Evolutionary conservation across 148 eudicot species (phyloP), one percentile per base, ranked within the genome.

Genomic region (Pharnaceum exiguum): DNA sequence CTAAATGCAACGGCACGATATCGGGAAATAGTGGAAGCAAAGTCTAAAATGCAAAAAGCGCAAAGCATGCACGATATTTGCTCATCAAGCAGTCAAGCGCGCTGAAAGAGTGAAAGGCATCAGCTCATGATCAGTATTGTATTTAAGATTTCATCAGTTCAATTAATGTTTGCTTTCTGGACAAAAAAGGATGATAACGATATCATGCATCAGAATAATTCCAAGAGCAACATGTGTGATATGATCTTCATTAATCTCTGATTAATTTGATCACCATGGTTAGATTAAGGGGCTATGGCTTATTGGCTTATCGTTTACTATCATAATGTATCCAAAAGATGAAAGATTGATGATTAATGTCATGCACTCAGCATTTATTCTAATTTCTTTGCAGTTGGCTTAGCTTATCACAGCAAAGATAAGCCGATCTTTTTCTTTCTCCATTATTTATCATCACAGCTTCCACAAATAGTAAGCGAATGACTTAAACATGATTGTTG

Each of bases 161-260:
- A 43, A 28, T 40, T 2, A 48, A n/a, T n/a, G n/a, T n/a, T 38
- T 32, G 35, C 53, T 64, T 32, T 25, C 53, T 24, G n/a, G 22
- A 64, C 68, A n/a, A 44, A 64, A 46, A 33, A 23, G 24, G 54
- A 44, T 64, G 53, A 63, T 43, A 31, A 63, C 53, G 59, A 28
- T 16, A 63, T 42, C 40, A 31, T 42, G 49, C 19, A 64, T 54
- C 27, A 52, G 40, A 17, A 10, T 63, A 17, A 19, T 63, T 29
- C 23, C 59, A 25, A 33, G 23, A 66, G 45, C 59, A 32, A 51
- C 38, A 13, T 45, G 29, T 44, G 28, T 30, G 25, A 31, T 45
- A 46, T 47, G 17, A 43, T 43, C n/a, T n/a, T n/a, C n/a, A n/a
- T n/a, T n/a, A n/a, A n/a, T n/a, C n/a, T n/a, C n/a, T 52, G 51